A percentile compares a stretch with the other conserved stretches of the same genome.
phyloP scores from a whole-genome alignment of 2,329 filamentous ascomycete genomes.

The Diaporthe humulicola region DNA sequence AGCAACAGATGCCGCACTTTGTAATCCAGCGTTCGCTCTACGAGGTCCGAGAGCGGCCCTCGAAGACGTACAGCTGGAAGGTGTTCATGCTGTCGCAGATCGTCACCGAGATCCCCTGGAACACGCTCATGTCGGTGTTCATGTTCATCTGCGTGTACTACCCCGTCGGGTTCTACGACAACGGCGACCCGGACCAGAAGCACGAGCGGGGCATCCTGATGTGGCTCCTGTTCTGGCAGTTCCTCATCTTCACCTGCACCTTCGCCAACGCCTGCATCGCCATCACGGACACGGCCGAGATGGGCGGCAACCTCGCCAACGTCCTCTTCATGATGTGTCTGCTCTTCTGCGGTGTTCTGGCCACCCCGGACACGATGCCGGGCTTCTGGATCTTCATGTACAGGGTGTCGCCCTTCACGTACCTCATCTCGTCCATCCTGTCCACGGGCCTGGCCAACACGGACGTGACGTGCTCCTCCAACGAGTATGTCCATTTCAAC shows the following conservation, averaged over 20 bases:
- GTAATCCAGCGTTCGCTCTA: conserved; percentile 85
- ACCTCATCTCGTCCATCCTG: conserved; percentile 81
- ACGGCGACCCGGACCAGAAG: conserved; percentile 74
- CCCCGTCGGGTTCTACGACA: conserved; percentile 81
- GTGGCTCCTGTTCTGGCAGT: conserved; percentile 81
- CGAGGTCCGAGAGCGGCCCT: conserved; percentile 86
- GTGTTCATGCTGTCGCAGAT: conserved; percentile 88
- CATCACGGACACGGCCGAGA: conserved; percentile 80
- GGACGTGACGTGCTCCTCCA: conserved; percentile 73
- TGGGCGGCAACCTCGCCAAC: conserved; percentile 81
- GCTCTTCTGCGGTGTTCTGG: conserved; percentile 83
- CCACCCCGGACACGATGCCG: conserved; percentile 71
- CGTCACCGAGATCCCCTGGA: conserved; percentile 88
- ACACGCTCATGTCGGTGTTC: conserved; percentile 80
- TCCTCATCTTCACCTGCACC: conserved; percentile 85
- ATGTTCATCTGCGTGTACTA: conserved; percentile 90
- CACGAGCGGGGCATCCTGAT: conserved; percentile 81
- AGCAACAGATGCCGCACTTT: conserved; percentile 89
- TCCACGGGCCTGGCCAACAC: conserved; percentile 78
- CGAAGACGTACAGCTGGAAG: conserved; percentile 88
- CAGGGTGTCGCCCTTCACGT: conserved; percentile 84
- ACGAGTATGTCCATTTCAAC: conserved; percentile 78
- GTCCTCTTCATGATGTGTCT: conserved; percentile 79
- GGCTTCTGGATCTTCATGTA: conserved; percentile 91
- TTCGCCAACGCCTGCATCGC: conserved; percentile 86